These are phyloP conservation scores for Ustilago xerochloae DNA, from an alignment of 1,284 basidiomycete species.

Conservation along the genomic window DNA sequence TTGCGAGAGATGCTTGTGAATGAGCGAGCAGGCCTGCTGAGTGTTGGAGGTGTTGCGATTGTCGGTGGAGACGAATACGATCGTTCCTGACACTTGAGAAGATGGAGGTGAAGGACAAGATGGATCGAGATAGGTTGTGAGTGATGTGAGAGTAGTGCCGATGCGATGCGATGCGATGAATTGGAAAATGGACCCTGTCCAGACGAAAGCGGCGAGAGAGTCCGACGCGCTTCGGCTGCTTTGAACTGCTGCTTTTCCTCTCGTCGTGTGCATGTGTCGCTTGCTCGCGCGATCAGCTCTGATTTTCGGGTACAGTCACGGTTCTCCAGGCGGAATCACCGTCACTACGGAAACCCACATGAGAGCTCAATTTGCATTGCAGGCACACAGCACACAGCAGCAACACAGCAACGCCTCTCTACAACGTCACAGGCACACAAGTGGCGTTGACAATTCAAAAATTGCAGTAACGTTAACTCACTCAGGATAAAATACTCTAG, in stretches of 20 bases:
- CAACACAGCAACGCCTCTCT: no score
- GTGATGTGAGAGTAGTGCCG: conserved; percentile 4
- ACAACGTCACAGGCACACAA: neutral
- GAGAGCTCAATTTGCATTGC: neutral
- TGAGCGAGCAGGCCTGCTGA: no score
- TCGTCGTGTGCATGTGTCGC: neutral
- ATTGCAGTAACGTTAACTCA: no score
- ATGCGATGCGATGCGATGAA: conserved; percentile 27
- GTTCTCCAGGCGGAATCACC: neutral
- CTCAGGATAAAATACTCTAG: no score
- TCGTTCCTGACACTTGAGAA: neutral
- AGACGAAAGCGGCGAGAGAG: conserved; percentile 30
- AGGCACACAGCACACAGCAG: neutral
- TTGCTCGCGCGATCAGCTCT: neutral
- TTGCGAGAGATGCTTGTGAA: no score
- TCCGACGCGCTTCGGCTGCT: conserved; percentile 18
- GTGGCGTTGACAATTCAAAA: neutral
- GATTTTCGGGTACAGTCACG: conserved; percentile 9
- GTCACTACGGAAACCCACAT: conserved; percentile 5
- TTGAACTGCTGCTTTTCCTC: neutral
- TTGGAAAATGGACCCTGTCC: conserved; percentile 31
- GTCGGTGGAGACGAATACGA: conserved; percentile 1
- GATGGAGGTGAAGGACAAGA: neutral
- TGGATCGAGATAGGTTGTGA: neutral
- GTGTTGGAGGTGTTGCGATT: no score